Evolutionary conservation across 164 flowering plant genomes (phyloP), one percentile per base, ranked within the genome.

Genomic region (Cinnamomum micranthum): DNA sequence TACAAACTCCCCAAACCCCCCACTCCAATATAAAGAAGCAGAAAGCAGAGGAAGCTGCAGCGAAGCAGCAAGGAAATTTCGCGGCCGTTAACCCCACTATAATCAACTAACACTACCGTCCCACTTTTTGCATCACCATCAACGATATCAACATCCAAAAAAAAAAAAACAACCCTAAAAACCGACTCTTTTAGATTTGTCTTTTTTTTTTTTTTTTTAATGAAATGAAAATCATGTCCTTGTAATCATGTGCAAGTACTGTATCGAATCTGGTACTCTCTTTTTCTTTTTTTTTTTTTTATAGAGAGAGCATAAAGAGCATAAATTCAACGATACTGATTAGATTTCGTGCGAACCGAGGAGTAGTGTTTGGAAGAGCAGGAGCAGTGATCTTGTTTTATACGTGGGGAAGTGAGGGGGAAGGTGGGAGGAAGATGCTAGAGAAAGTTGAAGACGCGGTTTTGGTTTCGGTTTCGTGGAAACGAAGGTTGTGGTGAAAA

Each of bases 381-480:
- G 31, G 4, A 5, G 11, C n/a, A 3, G 22, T 15, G 69, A 5
- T 4, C 7, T 64, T 25, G 67, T 4, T 23, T 23, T 23, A 27
- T 64, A 55, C 15, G 10, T 24, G 14, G 6, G 67, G 14, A 12
- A 17, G 22, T 15, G 41, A 33, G 41, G 10, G 6, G 33, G 60
- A 23, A 24, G 71, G 70, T 63, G 6, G 60, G 41, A 0, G 58
- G 82, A 80, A 78, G 51, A 10, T 69, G 25, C 70, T 0, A 59
- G 65, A 69, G 75, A 76, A 81, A 27, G 27, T n/a, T 20, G 25
- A 27, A 14, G 25, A 74, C 79, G 75, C 77, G 75, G 52, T 76
- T 50, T 50, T 25, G 17, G 9, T 23, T 25, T 66, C 11, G 25
- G 9, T 23, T 33, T 66, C n/a, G 47, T 25, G 58, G 23, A 64